Percentiles rank a stretch among this genome's conserved stretches.
Evolutionary conservation across 2,329 filamentous ascomycete genomes (phyloP).

Genomic region (Penicillium digitatum): DNA sequence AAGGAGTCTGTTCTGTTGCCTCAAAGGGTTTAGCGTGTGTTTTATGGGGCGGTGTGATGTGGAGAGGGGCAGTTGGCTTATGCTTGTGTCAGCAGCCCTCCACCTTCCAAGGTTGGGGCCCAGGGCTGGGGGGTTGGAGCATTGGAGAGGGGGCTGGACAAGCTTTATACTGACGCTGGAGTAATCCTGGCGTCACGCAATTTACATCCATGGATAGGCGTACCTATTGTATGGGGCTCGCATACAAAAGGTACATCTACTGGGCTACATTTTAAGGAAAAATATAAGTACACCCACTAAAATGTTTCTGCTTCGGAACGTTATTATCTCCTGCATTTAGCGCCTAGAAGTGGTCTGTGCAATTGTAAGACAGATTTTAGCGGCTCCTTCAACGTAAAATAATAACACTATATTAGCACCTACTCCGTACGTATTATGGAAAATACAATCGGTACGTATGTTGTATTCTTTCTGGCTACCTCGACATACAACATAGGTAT

Average conservation of each 20-base stretch:
- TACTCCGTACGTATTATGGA: too few relatives aligned
- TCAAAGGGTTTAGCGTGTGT: slow-evolving; percentile 21
- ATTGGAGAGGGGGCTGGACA: background rate
- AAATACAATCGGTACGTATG: background rate
- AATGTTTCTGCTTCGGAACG: background rate
- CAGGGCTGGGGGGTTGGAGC: background rate
- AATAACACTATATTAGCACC: background rate
- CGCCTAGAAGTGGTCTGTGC: background rate
- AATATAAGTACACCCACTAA: background rate
- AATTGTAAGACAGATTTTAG: background rate
- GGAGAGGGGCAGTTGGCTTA: slow-evolving; percentile 22
- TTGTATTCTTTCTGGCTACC: background rate
- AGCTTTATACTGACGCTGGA: background rate
- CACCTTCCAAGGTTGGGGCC: background rate
- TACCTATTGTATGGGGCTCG: background rate
- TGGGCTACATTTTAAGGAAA: background rate
- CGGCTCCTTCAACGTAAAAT: background rate
- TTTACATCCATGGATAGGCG: background rate
- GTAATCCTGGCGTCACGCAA: background rate
- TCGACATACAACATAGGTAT: background rate
- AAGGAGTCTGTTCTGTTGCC: slow-evolving; percentile 25
- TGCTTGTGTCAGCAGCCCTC: background rate
- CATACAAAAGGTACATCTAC: background rate
- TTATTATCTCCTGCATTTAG: background rate
- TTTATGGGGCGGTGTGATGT: slow-evolving; percentile 27